A percentile compares a stretch with the other conserved stretches of the same genome.
These are phyloP conservation scores for Lepidium aucheri DNA, from an alignment of 345 rosid species.

Conservation along the genomic window DNA sequence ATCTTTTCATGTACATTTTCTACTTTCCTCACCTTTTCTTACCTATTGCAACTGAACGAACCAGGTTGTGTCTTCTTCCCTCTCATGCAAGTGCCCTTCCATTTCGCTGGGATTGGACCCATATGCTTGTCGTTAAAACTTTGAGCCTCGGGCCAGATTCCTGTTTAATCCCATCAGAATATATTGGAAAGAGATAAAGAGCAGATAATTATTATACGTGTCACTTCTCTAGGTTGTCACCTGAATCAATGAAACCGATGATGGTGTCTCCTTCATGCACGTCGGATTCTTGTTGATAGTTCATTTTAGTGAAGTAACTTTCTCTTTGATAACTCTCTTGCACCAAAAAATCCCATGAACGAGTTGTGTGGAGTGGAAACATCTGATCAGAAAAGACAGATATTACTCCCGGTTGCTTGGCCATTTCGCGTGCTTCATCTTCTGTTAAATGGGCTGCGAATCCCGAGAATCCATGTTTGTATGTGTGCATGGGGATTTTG, in stretches of 20 bases:
- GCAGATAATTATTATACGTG: background rate
- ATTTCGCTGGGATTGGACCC: constrained; percentile 19
- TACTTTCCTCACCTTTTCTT: background rate
- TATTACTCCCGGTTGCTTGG: constrained; percentile 21
- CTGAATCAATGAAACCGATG: constrained; percentile 22
- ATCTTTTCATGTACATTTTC: background rate
- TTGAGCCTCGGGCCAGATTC: constrained; percentile 23
- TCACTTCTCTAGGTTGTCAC: background rate
- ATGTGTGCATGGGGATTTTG: constrained; percentile 3
- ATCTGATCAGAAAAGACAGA: constrained; percentile 24
- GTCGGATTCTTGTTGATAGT: background rate
- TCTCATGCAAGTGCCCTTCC: constrained; percentile 23
- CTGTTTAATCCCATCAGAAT: background rate
- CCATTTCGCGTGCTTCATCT: constrained; percentile 13
- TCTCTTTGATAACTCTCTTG: constrained; percentile 27
- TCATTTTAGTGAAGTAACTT: constrained; percentile 5
- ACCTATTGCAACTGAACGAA: constrained; percentile 20
- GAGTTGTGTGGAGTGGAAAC: constrained; percentile 23
- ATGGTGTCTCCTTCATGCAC: constrained; percentile 16
- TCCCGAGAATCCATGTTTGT: constrained; percentile 26
- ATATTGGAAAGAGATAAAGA: background rate
- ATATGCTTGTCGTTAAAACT: constrained; percentile 16
- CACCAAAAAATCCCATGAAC: constrained; percentile 23
- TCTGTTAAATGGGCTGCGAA: constrained; percentile 20
- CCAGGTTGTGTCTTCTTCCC: constrained; percentile 17